phyloP scores from a whole-genome alignment of 495 filamentous ascomycete genomes.

The Penicillium paxilli region DNA sequence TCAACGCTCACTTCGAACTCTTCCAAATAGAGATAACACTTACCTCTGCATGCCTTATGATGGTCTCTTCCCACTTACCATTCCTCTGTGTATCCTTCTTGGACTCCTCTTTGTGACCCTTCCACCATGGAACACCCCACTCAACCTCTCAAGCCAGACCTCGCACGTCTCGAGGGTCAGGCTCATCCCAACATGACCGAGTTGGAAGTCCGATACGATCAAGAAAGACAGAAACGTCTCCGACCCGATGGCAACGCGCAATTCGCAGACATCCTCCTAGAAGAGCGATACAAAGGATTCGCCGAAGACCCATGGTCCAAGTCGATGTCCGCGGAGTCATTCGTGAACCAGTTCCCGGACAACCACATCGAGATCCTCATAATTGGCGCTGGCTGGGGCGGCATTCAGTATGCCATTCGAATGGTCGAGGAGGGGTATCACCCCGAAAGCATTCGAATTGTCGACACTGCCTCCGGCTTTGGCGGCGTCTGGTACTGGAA shows the following conservation, averaged over 20 bases:
- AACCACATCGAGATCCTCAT: conserved; percentile 26
- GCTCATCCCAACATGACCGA: too few species aligned
- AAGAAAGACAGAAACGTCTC: conserved; percentile 50
- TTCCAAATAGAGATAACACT: too few species aligned
- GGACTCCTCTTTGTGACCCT: too few species aligned
- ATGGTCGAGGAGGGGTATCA: conserved; percentile 48
- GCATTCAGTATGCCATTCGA: conserved; percentile 47
- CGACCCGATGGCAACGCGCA: conserved; percentile 39
- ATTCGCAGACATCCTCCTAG: conserved; percentile 35
- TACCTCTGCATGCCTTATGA: too few species aligned
- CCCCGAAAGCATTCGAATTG: conserved; percentile 45
- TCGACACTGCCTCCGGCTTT: conserved; percentile 41
- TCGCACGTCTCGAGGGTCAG: too few species aligned
- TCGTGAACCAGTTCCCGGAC: conserved; percentile 34
- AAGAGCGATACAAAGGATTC: conserved; percentile 19
- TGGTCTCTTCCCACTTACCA: too few species aligned
- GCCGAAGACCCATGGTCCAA: conserved; percentile 48
- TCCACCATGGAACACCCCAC: too few species aligned
- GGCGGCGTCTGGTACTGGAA: conserved; percentile 57
- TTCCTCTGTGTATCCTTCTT: too few species aligned
- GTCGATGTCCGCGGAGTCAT: conserved; percentile 24
- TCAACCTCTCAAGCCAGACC: neutral
- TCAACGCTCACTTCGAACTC: too few species aligned
- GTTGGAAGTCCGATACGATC: conserved; percentile 29
- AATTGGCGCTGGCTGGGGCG: conserved; percentile 54